Evolutionary conservation across 2,329 filamentous ascomycete genomes (phyloP), one percentile per base, ranked within the genome.

Genomic region (Scortechinia acanthostroma): DNA sequence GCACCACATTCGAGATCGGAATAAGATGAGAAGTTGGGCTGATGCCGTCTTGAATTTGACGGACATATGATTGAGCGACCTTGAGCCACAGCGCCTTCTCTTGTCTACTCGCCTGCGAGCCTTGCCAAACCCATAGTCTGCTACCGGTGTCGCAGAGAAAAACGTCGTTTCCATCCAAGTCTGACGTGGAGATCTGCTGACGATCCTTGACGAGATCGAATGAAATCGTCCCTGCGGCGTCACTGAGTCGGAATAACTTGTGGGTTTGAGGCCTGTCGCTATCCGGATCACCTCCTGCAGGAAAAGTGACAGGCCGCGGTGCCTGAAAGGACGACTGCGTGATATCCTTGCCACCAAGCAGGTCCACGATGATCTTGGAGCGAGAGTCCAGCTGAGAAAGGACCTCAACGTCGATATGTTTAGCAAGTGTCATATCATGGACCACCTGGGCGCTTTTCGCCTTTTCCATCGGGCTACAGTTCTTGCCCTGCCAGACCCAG

Each of bases 381-480:
- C 76, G 66, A 19, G 71, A 71, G 49, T 86, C 82, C 0, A 67
- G 61, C 55, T 85, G 80, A 1, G 78, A 70, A 4, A 86, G 56
- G 5, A 86, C 80, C 57, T 86, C 80, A 21, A 84, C 77, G 45
- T 84, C 77, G 40, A 76, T 56, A 50, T 81, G 74, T 55, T 84
- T 85, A 13, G 77, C 78, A 4, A 77, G 60, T 0, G 74, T 83
- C 70, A 80, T 69, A 48, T 82, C 76, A 53, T 83, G 73, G 3
- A 85, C 80, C 2, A 85, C 77, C 56, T 83, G 78, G 0, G 81
- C 81, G 0, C 80, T 78, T 62, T 80, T 83, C 40, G 75, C 74
- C 63, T 83, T 85, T 55, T 86, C 82, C 77, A 84, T 83, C 0
- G 80, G 81, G 42, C 74, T 80, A 55, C 78, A 82, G 35, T 69